These are phyloP conservation scores for Citeromyces matritensis DNA, from an alignment of 805 yeast genomes.

Conservation along the genomic window DNA sequence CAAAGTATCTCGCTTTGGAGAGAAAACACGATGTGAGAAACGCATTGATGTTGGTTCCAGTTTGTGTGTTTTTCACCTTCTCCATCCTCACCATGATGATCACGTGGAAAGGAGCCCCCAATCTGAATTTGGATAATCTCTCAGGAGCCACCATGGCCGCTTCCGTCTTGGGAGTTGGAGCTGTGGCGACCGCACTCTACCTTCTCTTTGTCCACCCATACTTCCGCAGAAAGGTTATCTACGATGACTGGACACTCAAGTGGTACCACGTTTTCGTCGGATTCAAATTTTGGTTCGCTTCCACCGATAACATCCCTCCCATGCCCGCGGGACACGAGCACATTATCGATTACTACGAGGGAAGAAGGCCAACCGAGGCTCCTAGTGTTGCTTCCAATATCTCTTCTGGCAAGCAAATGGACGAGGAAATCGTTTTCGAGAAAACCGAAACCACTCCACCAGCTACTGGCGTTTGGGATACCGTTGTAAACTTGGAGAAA, in stretches of 20 bases:
- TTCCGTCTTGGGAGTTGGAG: slow-evolving; percentile 52
- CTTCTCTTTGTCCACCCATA: slow-evolving; percentile 43
- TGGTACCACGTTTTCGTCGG: slow-evolving; percentile 43
- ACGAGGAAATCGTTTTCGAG: slow-evolving; percentile 1
- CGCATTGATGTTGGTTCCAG: slow-evolving; percentile 44
- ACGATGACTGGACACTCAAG: slow-evolving; percentile 52
- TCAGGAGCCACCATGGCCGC: slow-evolving; percentile 37
- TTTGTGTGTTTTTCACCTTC: slow-evolving; percentile 44
- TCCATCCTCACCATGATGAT: slow-evolving; percentile 59
- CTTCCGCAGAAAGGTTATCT: slow-evolving; percentile 41
- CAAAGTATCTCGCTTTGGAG: slow-evolving; percentile 50
- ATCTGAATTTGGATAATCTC: slow-evolving; percentile 37
- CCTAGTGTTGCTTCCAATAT: slow-evolving; percentile 2
- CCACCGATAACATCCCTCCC: slow-evolving; percentile 49
- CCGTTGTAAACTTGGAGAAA: slow-evolving; percentile 11
- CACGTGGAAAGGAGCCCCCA: slow-evolving; percentile 73
- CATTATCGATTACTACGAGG: slow-evolving; percentile 50
- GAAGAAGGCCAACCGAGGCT: slow-evolving; percentile 26
- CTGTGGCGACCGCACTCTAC: slow-evolving; percentile 35
- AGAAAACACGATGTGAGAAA: slow-evolving; percentile 35
- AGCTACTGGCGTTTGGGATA: slow-evolving; percentile 3
- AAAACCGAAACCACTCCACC: slow-evolving; percentile 7
- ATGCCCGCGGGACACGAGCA: slow-evolving; percentile 41
- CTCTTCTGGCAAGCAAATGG: background rate
- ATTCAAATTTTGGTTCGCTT: slow-evolving; percentile 36